phyloP scores from a whole-genome alignment of 106 monocot genomes.

The Phalaenopsis aphrodite region DNA sequence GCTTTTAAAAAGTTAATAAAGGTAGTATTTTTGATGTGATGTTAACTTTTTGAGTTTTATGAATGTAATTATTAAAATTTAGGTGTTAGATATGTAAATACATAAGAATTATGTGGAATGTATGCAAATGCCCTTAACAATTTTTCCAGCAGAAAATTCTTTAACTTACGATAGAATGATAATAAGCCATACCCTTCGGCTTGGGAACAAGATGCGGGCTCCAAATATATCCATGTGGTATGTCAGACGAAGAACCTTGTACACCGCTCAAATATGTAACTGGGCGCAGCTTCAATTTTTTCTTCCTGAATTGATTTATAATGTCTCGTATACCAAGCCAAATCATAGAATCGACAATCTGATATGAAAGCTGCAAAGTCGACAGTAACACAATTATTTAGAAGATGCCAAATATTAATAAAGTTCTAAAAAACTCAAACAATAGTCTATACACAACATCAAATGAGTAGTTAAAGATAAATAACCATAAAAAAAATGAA shows the following conservation, averaged over 20 bases:
- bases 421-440: no score
- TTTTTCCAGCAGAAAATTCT: neutral
- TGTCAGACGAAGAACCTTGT: slow-evolving; percentile 37
- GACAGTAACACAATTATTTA: neutral
- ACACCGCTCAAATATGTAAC: slow-evolving; percentile 65
- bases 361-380: slow-evolving; percentile 41
- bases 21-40: no score
- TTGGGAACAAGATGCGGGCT: slow-evolving; percentile 79
- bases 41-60: no score
- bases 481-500: no score
- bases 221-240: slow-evolving; percentile 80
- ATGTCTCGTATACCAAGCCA: slow-evolving; percentile 82
- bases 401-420: neutral
- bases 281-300: slow-evolving; percentile 60
- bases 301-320: slow-evolving; percentile 81
- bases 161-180: neutral
- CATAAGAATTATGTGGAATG: no score
- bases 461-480: no score
- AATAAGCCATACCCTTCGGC: slow-evolving; percentile 48
- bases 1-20: no score
- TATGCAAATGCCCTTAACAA: neutral
- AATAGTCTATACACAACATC: no score
- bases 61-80: no score
- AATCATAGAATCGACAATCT: slow-evolving; percentile 59
- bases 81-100: no score